Evolutionary conservation across 352 stramenopile genomes (phyloP).

Genomic region (Globisporangium nunn): DNA sequence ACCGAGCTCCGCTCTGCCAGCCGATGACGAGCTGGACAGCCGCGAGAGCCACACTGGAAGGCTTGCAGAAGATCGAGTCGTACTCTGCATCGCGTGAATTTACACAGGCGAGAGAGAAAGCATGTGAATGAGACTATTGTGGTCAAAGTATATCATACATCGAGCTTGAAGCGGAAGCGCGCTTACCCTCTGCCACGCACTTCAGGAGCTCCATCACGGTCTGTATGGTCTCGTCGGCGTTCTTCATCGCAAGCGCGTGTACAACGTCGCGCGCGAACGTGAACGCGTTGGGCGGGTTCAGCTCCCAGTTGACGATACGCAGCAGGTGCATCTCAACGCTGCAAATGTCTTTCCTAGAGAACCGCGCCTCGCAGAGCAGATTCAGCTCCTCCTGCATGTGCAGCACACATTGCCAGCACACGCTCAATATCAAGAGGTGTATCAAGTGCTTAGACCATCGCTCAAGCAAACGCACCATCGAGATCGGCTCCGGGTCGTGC

Average conservation of each 20-base stretch:
- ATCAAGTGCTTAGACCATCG: background rate
- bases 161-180: background rate
- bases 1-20: constrained; percentile 16
- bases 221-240: constrained; percentile 14
- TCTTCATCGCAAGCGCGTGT: constrained; percentile 28
- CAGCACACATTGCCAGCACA: background rate
- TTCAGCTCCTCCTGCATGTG: constrained; percentile 45
- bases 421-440: background rate
- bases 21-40: constrained; percentile 38
- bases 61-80: constrained; percentile 24
- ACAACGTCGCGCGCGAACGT: constrained; percentile 63
- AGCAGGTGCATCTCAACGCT: constrained; percentile 51
- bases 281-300: constrained; percentile 58
- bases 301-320: constrained; percentile 47
- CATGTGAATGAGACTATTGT: background rate
- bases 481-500: constrained; percentile 59
- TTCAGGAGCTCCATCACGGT: constrained; percentile 9
- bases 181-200: constrained; percentile 9
- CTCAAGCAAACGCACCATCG: constrained; percentile 17
- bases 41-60: constrained; percentile 36
- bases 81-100: background rate
- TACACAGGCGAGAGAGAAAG: background rate
- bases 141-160: background rate
- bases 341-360: constrained; percentile 51
- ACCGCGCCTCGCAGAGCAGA: constrained; percentile 70